Evolutionary conservation across 2,329 filamentous ascomycete genomes (phyloP).

Genomic region (Paecilomyces niveus): DNA sequence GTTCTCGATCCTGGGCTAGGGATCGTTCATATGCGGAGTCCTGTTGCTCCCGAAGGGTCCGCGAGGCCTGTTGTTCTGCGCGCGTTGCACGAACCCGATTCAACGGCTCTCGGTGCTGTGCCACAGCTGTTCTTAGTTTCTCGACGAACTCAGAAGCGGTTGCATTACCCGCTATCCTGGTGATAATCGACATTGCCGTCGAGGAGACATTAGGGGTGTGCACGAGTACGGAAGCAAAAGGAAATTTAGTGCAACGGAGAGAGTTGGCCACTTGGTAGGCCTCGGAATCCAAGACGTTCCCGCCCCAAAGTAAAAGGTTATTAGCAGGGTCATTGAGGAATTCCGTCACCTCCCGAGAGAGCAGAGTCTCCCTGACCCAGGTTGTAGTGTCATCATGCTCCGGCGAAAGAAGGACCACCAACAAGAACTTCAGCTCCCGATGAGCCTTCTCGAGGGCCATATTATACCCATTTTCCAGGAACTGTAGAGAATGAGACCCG

Average conservation of each 20-base stretch:
- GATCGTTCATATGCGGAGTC: conserved; percentile 91
- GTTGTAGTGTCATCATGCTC: conserved; percentile 87
- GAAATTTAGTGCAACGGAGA: conserved; percentile 84
- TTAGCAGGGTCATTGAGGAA: conserved; percentile 70
- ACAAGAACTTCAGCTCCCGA: conserved; percentile 79
- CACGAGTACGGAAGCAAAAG: conserved; percentile 78
- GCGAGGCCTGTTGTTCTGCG: conserved; percentile 71
- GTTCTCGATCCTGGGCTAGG: conserved; percentile 78
- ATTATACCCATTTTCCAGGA: conserved; percentile 83
- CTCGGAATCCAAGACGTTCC: conserved; percentile 87
- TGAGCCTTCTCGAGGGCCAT: conserved; percentile 87
- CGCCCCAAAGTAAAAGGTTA: conserved; percentile 84
- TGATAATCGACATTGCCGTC: conserved; percentile 84
- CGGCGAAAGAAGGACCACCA: conserved; percentile 82
- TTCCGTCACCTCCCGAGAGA: conserved; percentile 63
- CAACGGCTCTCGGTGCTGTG: conserved; percentile 69
- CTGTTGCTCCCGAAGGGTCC: conserved; percentile 77
- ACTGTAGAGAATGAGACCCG: conserved; percentile 59
- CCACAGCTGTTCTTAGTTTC: conserved; percentile 66
- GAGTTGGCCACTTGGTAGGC: conserved; percentile 88
- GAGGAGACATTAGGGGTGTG: conserved; percentile 78
- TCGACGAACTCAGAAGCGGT: conserved; percentile 64
- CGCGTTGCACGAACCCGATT: conserved; percentile 67
- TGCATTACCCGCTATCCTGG: conserved; percentile 67
- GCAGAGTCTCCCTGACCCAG: conserved; percentile 76